phyloP scores from a whole-genome alignment of 164 flowering plant genomes.

The Malania oleifera region DNA sequence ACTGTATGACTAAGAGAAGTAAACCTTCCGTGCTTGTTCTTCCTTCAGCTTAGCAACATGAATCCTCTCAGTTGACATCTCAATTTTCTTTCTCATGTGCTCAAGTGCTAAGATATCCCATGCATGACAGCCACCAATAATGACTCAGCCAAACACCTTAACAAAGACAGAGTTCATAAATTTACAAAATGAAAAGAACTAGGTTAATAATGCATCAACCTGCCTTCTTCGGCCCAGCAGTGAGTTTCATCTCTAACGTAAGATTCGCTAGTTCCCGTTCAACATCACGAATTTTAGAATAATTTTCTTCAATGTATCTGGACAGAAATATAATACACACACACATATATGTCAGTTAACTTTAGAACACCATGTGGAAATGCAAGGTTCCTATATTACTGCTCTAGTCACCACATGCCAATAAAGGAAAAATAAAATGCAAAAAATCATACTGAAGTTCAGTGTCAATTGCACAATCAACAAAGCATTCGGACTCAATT shows the following conservation, averaged over 20 bases:
- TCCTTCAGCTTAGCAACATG: slow-evolving; percentile 75
- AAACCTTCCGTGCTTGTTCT: slow-evolving; percentile 83
- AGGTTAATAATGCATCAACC: slow-evolving; percentile 39
- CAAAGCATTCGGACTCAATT: too few species aligned
- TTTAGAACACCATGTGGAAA: too few species aligned
- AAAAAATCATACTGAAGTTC: too few species aligned
- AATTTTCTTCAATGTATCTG: slow-evolving; percentile 94
- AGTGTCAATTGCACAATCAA: too few species aligned
- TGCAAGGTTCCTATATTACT: too few species aligned
- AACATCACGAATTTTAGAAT: slow-evolving; percentile 92
- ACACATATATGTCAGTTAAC: too few species aligned
- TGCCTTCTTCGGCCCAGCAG: slow-evolving; percentile 97
- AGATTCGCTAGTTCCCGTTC: slow-evolving; percentile 83
- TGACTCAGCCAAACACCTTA: slow-evolving; percentile 4
- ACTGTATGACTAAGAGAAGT: slow-evolving; percentile 12
- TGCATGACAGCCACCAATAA: slow-evolving; percentile 11
- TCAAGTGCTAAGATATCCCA: slow-evolving; percentile 62
- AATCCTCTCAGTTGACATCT: slow-evolving; percentile 73
- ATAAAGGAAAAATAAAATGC: too few species aligned
- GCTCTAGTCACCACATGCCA: too few species aligned
- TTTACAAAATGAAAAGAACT: not conserved
- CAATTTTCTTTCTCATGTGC: slow-evolving; percentile 89
- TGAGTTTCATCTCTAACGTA: slow-evolving; percentile 82
- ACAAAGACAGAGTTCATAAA: slow-evolving; percentile 2
- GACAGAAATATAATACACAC: not conserved